Percentiles rank a stretch among this genome's conserved stretches.
These are phyloP conservation scores for Naganishia vishniacii DNA, from an alignment of 768 basidiomycete species.

Conservation along the genomic window DNA sequence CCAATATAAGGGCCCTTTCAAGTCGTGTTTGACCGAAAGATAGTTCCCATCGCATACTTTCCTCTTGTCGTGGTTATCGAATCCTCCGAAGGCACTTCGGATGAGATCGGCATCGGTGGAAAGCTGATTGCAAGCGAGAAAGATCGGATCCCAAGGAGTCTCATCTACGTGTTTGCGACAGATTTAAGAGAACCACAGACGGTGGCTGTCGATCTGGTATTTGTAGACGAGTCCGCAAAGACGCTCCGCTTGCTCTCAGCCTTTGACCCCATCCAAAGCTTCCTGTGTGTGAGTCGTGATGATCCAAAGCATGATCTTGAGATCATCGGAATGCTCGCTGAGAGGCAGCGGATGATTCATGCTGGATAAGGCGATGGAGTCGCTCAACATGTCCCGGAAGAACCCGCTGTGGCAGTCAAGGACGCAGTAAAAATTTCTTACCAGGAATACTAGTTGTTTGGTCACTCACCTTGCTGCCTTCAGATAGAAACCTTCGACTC, in stretches of 20 bases:
- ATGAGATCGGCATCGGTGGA: neutral
- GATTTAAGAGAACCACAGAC: conserved; percentile 1
- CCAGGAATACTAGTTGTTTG: neutral
- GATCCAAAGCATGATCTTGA: conserved; percentile 2
- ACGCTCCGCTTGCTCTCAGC: neutral
- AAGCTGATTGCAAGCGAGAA: neutral
- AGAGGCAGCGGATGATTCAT: neutral
- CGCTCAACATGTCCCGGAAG: neutral
- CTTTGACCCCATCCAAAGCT: neutral
- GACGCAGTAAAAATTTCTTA: neutral
- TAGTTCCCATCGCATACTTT: neutral
- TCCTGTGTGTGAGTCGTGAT: neutral
- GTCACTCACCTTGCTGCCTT: conserved; percentile 4
- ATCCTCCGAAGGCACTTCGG: neutral
- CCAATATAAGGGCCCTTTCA: too few species aligned
- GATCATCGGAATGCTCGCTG: neutral
- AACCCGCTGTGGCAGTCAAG: neutral
- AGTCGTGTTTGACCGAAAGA: neutral
- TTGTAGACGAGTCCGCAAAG: neutral
- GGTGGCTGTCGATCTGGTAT: neutral
- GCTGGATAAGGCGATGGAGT: neutral
- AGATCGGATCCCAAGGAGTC: neutral
- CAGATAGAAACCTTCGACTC: neutral
- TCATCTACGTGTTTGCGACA: neutral
- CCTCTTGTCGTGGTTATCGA: neutral